Conservation (phyloP, 2,329 filamentous ascomycete species). For the Nemania bipapillata region DNA sequence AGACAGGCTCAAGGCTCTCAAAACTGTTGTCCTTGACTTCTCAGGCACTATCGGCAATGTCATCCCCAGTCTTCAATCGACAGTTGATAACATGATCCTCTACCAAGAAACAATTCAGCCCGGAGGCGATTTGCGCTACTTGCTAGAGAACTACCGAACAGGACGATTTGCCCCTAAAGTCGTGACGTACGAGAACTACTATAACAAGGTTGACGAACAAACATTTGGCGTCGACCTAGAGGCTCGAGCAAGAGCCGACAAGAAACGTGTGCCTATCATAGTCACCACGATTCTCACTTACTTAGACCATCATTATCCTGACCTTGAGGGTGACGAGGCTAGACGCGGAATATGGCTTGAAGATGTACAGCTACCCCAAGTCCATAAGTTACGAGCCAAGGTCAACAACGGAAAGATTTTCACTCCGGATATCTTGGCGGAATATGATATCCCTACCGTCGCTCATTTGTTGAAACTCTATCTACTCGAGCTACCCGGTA, state of each 20-base stretch:
- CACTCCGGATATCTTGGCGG: conserved; percentile 78
- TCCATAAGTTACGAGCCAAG: conserved; percentile 82
- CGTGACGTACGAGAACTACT: conserved; percentile 97
- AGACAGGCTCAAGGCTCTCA: conserved; percentile 95
- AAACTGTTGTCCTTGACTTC: conserved; percentile 96
- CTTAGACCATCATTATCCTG: conserved; percentile 95
- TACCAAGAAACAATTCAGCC: conserved; percentile 99
- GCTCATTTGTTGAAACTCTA: conserved; percentile 94
- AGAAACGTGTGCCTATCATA: conserved; percentile 92
- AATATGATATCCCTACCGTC: conserved; percentile 93
- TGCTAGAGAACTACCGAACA: conserved; percentile 96
- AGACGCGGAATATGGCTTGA: conserved; percentile 92
- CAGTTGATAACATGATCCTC: conserved; percentile 98
- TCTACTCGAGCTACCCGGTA: conserved; percentile 91
- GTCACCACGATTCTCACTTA: conserved; percentile 94
- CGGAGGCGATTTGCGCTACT: conserved; percentile 85
- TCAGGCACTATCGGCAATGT: conserved; percentile 97
- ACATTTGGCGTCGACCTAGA: conserved; percentile 99
- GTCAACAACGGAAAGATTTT: conserved; percentile 90
- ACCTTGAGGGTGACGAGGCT: conserved; percentile 95
- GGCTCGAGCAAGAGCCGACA: conserved; percentile 88
- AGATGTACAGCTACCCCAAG: conserved; percentile 85
- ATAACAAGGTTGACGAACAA: conserved; percentile 97
- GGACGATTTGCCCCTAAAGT: conserved; percentile 92
- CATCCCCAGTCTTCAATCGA: conserved; percentile 93